Evolutionary conservation across 2,329 filamentous ascomycete species (phyloP).

Genomic region (Scytalidium lignicola): DNA sequence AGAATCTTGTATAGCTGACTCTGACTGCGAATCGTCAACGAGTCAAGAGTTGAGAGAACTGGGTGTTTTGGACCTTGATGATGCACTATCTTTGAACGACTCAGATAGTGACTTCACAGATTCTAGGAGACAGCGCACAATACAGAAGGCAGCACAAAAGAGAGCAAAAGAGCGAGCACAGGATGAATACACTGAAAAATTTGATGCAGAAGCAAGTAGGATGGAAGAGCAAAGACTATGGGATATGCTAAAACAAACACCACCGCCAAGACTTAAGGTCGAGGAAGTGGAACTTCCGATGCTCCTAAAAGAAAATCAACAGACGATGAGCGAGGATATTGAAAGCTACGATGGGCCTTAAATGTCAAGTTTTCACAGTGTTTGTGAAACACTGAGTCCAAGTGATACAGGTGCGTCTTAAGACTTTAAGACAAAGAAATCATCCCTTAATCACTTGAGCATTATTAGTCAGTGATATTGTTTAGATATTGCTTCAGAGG

Average conservation of each 20-base stretch:
- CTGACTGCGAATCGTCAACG: slow-evolving; percentile 2
- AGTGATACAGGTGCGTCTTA: too few relatives aligned
- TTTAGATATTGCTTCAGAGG: too few relatives aligned
- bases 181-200: slow-evolving; percentile 20
- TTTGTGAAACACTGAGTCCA: too few relatives aligned
- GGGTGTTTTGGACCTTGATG: background rate
- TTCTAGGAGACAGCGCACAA: background rate
- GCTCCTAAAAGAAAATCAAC: slow-evolving; percentile 1
- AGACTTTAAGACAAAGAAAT: too few relatives aligned
- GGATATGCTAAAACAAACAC: slow-evolving; percentile 20
- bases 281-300: slow-evolving; percentile 7
- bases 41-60: background rate
- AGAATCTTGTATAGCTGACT: background rate
- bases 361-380: too few relatives aligned
- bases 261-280: slow-evolving; percentile 19
- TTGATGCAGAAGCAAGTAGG: slow-evolving; percentile 19
- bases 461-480: too few relatives aligned
- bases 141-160: background rate
- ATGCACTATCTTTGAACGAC: background rate
- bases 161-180: slow-evolving; percentile 10
- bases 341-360: too few relatives aligned
- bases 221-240: slow-evolving; percentile 24
- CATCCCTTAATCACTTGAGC: too few relatives aligned
- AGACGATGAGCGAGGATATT: background rate
- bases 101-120: background rate